phyloP scores from a whole-genome alignment of 148 eudicot genomes.

The Rhododendron ferrugineum region DNA sequence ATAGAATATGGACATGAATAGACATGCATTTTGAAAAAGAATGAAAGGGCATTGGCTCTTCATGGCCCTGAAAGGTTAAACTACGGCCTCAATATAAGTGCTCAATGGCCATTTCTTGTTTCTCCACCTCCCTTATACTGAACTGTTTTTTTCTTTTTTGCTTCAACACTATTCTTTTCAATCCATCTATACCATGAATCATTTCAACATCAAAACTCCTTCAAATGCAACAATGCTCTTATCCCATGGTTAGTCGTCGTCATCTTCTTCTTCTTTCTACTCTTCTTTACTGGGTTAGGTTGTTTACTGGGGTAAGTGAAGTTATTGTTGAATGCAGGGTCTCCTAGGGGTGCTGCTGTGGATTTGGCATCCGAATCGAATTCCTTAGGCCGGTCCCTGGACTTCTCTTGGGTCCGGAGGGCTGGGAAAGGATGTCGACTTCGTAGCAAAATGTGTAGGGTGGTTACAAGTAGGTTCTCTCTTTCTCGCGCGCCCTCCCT shows the following conservation, averaged over 20 bases:
- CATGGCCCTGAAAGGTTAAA: not conserved
- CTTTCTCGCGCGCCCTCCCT: not conserved
- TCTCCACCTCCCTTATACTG: not conserved
- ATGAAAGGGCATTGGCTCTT: not conserved
- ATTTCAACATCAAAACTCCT: conserved; percentile 10
- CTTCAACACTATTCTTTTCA: not conserved
- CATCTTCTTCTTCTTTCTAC: not conserved
- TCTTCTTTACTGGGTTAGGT: not conserved
- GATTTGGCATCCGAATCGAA: conserved; percentile 4
- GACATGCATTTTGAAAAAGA: not conserved
- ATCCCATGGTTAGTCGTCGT: not conserved
- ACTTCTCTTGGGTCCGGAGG: conserved; percentile 20
- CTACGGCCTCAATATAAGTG: not conserved
- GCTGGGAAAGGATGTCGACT: conserved; percentile 15
- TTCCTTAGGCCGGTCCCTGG: not conserved
- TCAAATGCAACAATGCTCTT: conserved; percentile 17
- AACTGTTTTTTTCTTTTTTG: not conserved
- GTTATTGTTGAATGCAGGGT: conserved; percentile 3
- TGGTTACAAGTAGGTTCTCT: conserved; percentile 9
- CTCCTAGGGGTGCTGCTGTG: not conserved
- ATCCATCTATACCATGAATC: conserved; percentile 15
- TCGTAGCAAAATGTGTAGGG: not conserved
- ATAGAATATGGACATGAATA: not conserved
- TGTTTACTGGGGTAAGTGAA: not conserved
- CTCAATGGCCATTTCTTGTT: not conserved